phyloP scores from a whole-genome alignment of 1,139 yeast species.

The Geotrichum macrosporum region DNA sequence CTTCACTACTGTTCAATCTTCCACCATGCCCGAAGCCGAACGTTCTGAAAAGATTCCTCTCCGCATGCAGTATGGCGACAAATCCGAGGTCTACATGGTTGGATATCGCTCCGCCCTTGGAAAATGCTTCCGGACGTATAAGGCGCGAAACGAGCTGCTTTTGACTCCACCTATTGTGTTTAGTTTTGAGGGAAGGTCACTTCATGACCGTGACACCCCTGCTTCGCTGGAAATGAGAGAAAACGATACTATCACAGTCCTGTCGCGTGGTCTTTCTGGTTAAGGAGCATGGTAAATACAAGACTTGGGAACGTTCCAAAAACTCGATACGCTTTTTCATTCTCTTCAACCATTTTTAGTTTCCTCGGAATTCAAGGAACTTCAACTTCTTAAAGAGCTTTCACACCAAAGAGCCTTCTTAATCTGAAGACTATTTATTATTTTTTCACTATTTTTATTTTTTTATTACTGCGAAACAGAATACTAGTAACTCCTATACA shows the following conservation, averaged over 20 bases:
- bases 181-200: slow-evolving; percentile 13
- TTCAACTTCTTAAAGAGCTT: too few relatives aligned
- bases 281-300: too few relatives aligned
- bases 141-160: slow-evolving; percentile 10
- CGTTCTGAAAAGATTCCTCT: slow-evolving; percentile 10
- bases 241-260: slow-evolving; percentile 8
- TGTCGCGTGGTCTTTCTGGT: slow-evolving; percentile 16
- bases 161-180: slow-evolving; percentile 13
- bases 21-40: neutral
- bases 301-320: too few relatives aligned
- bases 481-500: too few relatives aligned
- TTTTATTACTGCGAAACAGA: too few relatives aligned
- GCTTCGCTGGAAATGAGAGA: slow-evolving; percentile 5
- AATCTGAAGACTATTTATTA: too few relatives aligned
- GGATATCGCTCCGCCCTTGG: slow-evolving; percentile 10
- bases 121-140: slow-evolving; percentile 18
- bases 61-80: slow-evolving; percentile 16
- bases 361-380: too few relatives aligned
- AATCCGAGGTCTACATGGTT: slow-evolving; percentile 17
- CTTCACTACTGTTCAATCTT: too few relatives aligned
- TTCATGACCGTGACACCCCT: slow-evolving; percentile 17
- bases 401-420: too few relatives aligned
- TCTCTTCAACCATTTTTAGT: too few relatives aligned
- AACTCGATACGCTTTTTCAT: too few relatives aligned
- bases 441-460: too few relatives aligned